phyloP scores from a whole-genome alignment of 805 yeast genomes.

The Candida piceae region DNA sequence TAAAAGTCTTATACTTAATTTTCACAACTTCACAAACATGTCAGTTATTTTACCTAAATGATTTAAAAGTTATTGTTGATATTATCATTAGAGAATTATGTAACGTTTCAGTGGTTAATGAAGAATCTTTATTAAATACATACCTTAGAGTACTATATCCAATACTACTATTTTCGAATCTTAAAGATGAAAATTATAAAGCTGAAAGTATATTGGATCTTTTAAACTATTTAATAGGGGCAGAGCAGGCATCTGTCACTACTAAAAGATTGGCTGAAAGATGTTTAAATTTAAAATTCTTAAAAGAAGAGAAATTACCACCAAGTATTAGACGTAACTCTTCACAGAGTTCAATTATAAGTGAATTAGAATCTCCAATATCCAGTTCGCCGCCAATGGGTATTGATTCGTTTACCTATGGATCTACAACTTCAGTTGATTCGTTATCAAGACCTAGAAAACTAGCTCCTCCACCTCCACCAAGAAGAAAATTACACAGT shows the following conservation, averaged over 20 bases:
- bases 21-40: conserved; percentile 62
- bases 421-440: conserved; percentile 13
- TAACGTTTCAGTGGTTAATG: conserved; percentile 53
- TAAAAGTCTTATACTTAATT: conserved; percentile 71
- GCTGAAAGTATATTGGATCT: conserved; percentile 46
- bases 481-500: conserved; percentile 6
- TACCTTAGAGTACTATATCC: conserved; percentile 74
- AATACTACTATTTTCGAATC: conserved; percentile 59
- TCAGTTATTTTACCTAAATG: conserved; percentile 75
- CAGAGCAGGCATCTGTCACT: conserved; percentile 32
- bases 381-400: no score
- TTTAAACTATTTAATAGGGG: conserved; percentile 41
- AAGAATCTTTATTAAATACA: conserved; percentile 57
- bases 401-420: no score
- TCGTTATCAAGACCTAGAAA: conserved; percentile 7
- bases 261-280: conserved; percentile 39
- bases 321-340: no score
- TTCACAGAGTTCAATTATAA: no score
- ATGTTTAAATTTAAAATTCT: conserved; percentile 26
- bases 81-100: conserved; percentile 75
- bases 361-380: conserved; percentile 14
- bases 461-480: conserved; percentile 17
- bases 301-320: no score
- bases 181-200: conserved; percentile 54
- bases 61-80: conserved; percentile 76